Evolutionary conservation across 768 basidiomycete genomes (phyloP).

Genomic region (Mycena belliarum): DNA sequence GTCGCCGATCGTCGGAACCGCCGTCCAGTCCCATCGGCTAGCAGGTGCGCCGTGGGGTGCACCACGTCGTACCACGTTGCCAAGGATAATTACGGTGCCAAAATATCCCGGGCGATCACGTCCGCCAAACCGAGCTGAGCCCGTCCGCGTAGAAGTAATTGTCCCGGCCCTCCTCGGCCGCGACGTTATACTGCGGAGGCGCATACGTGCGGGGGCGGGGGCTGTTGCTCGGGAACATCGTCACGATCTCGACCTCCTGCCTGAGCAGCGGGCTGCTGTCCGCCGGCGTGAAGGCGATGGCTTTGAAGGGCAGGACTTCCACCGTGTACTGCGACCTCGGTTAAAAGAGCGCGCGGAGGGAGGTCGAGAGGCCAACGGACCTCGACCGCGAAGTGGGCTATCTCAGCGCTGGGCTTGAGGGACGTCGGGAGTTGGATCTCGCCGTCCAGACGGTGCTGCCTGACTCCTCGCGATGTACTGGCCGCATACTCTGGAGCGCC

Average conservation of each 20-base stretch:
- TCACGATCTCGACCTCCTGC: constrained; percentile 21
- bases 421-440: constrained; percentile 19
- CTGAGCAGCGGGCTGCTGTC: constrained; percentile 9
- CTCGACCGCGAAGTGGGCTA: constrained; percentile 23
- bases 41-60: no score
- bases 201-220: constrained; percentile 16
- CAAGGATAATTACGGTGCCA: not conserved
- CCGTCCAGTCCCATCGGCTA: no score
- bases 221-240: constrained; percentile 17
- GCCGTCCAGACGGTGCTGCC: constrained; percentile 13
- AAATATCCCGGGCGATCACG: not conserved
- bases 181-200: constrained; percentile 20
- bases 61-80: no score
- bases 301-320: constrained; percentile 24
- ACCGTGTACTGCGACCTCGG: constrained; percentile 17
- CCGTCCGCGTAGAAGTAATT: constrained; percentile 19
- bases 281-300: constrained; percentile 15
- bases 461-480: not conserved
- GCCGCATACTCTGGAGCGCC: not conserved
- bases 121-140: constrained; percentile 17
- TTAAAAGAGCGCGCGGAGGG: not conserved
- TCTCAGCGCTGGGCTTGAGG: constrained; percentile 19
- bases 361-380: constrained; percentile 1
- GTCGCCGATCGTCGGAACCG: no score
- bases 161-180: constrained; percentile 14